Evolutionary conservation across 2,329 filamentous ascomycete genomes (phyloP), one percentile per base, ranked within the genome.

Genomic region (Fusarium sp.): DNA sequence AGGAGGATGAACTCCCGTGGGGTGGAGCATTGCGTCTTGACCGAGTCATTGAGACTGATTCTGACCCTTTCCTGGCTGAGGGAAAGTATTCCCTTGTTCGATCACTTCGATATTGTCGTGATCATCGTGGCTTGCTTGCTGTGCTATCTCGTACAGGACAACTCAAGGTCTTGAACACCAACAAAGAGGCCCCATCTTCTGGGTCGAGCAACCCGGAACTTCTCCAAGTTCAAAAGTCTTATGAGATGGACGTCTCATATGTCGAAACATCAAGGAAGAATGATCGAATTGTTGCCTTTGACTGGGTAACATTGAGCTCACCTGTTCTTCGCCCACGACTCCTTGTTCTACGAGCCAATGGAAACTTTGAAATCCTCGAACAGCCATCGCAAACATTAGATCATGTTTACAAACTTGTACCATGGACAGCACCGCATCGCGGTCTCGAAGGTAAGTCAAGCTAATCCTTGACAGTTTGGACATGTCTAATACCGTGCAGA

Each of bases 251-350:
- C 72, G 86, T 89, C 53, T 84, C 86, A 22, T 90, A 87, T 72
- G 81, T 84, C 31, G 86, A 88, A 55, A 80, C 83, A 36, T 82
- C 83, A 36, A 83, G 85, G 71, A 87, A 87, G 78, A 85, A 86
- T 72, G 88, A 91, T 61, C 86, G 88, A 25, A 90, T 92, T 36
- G 88, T 92, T 12, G 91, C 90, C 0, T 92, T 92, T 77, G 90
- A 92, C 77, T 92, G 90, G 90, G 82, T 91, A 14, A 91, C 88
- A 7, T 82, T 91, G 50, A 84, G 86, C 15, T 88, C 87, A 7
- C 83, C 88, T 7, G 84, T 85, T 18, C 76, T 90, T 53, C 86
- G 86, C 29, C 88, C 89, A 35, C 85, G 90, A n/a, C 81, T 90
- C 42, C 78, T 92, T 29, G 88, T 89, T 4, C 79, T 92, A 31